Percentiles rank a stretch among this genome's conserved stretches.
phyloP scores from a whole-genome alignment of 2,329 filamentous ascomycete species.

The Hortaea werneckii region DNA sequence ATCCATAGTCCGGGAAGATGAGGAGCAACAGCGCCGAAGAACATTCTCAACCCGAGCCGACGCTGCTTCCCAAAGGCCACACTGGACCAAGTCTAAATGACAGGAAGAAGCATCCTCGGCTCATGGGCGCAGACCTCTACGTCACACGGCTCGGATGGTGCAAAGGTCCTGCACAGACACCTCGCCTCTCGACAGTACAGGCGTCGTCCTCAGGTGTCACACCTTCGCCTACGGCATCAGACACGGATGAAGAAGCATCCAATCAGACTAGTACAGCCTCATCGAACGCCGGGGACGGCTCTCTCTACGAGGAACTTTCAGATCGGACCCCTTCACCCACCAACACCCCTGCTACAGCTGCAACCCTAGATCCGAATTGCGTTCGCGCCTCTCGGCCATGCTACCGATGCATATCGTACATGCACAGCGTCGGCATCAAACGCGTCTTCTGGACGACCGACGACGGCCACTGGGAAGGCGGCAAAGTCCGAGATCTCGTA shows the following conservation, averaged over 20 bases:
- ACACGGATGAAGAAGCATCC: no score
- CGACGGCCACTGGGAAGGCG: slow-evolving; percentile 40
- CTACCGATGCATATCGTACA: slow-evolving; percentile 43
- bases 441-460: slow-evolving; percentile 44
- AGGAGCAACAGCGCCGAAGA: slow-evolving; percentile 2
- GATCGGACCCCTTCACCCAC: slow-evolving; percentile 13
- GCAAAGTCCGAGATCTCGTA: slow-evolving; percentile 41
- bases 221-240: not conserved
- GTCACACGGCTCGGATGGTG: slow-evolving; percentile 35
- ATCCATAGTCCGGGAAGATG: slow-evolving; percentile 14
- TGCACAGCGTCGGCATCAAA: slow-evolving; percentile 43
- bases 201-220: not conserved
- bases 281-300: slow-evolving; percentile 20
- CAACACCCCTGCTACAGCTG: not conserved
- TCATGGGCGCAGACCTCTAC: slow-evolving; percentile 43
- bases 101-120: slow-evolving; percentile 36
- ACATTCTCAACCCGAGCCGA: slow-evolving; percentile 15
- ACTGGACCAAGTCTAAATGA: slow-evolving; percentile 22
- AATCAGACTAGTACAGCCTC: slow-evolving; percentile 1
- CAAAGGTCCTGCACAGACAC: not conserved
- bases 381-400: slow-evolving; percentile 38
- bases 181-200: not conserved
- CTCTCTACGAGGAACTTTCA: slow-evolving; percentile 40
- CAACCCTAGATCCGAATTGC: slow-evolving; percentile 11
- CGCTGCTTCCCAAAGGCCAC: slow-evolving; percentile 22